Conservation (phyloP, 2,329 filamentous ascomycete genomes). For the Zymoseptoria crescenta region DNA sequence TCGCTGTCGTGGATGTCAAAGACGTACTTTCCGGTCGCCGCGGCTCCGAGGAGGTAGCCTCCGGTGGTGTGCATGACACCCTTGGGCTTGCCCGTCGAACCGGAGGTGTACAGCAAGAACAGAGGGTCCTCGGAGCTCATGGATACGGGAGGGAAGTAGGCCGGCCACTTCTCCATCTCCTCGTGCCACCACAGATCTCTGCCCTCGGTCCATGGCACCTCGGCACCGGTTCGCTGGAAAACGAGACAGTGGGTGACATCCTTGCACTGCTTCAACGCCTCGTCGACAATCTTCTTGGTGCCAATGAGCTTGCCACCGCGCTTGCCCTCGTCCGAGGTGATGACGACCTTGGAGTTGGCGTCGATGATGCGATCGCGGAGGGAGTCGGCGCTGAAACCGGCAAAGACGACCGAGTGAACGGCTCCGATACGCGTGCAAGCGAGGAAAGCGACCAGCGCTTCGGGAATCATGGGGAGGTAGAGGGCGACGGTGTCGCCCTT, state of each 20-base stretch:
- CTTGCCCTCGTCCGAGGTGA: slow-evolving; percentile 96
- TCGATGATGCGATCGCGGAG: slow-evolving; percentile 91
- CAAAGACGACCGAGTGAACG: slow-evolving; percentile 95
- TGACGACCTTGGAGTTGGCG: slow-evolving; percentile 83
- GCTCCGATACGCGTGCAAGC: slow-evolving; percentile 89
- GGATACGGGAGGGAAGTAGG: slow-evolving; percentile 79
- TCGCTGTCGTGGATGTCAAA: slow-evolving; percentile 96
- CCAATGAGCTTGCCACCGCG: slow-evolving; percentile 94
- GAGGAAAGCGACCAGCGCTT: slow-evolving; percentile 83
- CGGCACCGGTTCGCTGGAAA: slow-evolving; percentile 88
- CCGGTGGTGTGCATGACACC: slow-evolving; percentile 96
- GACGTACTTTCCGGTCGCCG: slow-evolving; percentile 92
- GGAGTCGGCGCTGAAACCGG: slow-evolving; percentile 93
- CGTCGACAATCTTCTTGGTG: slow-evolving; percentile 98
- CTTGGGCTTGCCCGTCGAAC: slow-evolving; percentile 97
- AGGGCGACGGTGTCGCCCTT: slow-evolving; percentile 97
- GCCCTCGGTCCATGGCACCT: slow-evolving; percentile 81
- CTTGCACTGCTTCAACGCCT: slow-evolving; percentile 92
- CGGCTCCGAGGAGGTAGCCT: slow-evolving; percentile 89
- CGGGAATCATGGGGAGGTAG: slow-evolving; percentile 98
- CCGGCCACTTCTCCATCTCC: slow-evolving; percentile 92
- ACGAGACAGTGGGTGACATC: slow-evolving; percentile 79
- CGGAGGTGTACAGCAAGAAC: slow-evolving; percentile 96
- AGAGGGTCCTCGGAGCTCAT: slow-evolving; percentile 93
- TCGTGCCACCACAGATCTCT: slow-evolving; percentile 98